phyloP scores from a whole-genome alignment of 1,284 basidiomycete species.

The Heimioporus retisporus region DNA sequence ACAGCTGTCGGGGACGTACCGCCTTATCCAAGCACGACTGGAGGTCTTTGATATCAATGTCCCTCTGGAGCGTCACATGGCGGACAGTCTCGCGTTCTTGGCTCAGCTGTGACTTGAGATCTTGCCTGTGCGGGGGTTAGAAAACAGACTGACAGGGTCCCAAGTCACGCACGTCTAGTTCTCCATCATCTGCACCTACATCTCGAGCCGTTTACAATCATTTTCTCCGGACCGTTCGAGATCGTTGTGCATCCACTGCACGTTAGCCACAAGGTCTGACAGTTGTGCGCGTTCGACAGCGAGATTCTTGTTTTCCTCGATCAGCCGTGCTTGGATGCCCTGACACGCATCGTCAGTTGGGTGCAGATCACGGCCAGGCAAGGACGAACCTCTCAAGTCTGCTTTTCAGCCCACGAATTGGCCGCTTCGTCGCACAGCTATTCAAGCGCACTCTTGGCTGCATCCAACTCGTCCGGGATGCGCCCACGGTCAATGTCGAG shows the following conservation, averaged over 20 bases:
- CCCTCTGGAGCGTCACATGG: slow-evolving; percentile 79
- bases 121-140: slow-evolving; percentile 61
- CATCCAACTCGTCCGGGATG: slow-evolving; percentile 70
- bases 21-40: slow-evolving; percentile 80
- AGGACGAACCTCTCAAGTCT: slow-evolving; percentile 85
- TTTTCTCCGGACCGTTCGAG: slow-evolving; percentile 86
- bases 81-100: slow-evolving; percentile 86
- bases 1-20: slow-evolving; percentile 55
- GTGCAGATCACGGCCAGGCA: too few relatives aligned
- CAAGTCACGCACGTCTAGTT: slow-evolving; percentile 70
- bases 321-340: slow-evolving; percentile 82
- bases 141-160: background rate
- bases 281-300: slow-evolving; percentile 86
- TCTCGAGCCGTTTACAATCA: slow-evolving; percentile 83
- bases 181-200: slow-evolving; percentile 83
- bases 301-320: slow-evolving; percentile 87
- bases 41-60: slow-evolving; percentile 83
- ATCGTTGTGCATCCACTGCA: slow-evolving; percentile 92
- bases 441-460: slow-evolving; percentile 69
- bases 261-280: slow-evolving; percentile 87
- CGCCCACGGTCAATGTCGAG: slow-evolving; percentile 74
- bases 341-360: slow-evolving; percentile 32
- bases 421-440: slow-evolving; percentile 87
- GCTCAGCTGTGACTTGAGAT: slow-evolving; percentile 78
- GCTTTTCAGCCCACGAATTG: slow-evolving; percentile 91